A percentile compares a stretch with the other conserved stretches of the same genome.
phyloP scores from a whole-genome alignment of 2,329 filamentous ascomycete genomes.

The Elsinoe necatrix region DNA sequence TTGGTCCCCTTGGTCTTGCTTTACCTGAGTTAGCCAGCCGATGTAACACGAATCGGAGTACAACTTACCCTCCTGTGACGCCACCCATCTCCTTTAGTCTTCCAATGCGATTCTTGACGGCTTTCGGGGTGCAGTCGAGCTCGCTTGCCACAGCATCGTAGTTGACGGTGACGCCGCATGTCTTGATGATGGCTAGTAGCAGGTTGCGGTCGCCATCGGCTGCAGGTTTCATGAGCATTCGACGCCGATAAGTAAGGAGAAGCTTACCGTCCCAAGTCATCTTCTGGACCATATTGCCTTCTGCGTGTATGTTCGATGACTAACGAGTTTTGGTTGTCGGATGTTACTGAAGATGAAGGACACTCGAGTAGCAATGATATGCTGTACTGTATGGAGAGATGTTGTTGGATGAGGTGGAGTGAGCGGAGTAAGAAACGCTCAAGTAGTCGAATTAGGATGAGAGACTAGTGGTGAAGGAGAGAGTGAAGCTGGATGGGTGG shows the following conservation, averaged over 20 bases:
- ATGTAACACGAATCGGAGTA: neutral
- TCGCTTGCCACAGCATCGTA: conserved; percentile 10
- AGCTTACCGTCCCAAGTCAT: conserved; percentile 17
- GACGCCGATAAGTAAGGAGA: neutral
- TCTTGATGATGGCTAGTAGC: conserved; percentile 15
- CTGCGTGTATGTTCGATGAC: neutral
- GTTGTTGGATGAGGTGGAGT: too few species aligned
- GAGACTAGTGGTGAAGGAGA: neutral
- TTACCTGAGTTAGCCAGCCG: neutral
- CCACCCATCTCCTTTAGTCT: conserved; percentile 11
- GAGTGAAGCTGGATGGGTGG: too few species aligned
- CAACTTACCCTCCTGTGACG: neutral
- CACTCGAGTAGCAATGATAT: too few species aligned
- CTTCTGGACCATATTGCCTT: conserved; percentile 2
- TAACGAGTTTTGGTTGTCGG: too few species aligned
- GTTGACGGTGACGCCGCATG: conserved; percentile 7
- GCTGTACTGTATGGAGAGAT: too few species aligned
- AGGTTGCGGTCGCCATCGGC: conserved; percentile 17
- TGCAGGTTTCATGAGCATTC: neutral
- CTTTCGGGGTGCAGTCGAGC: conserved; percentile 4
- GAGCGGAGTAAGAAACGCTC: neutral
- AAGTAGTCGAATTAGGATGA: neutral
- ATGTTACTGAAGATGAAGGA: too few species aligned
- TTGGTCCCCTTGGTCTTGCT: neutral
- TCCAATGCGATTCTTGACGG: conserved; percentile 13